These are phyloP conservation scores for Candida neerlandica DNA, from an alignment of 1,139 yeast species.

Conservation along the genomic window DNA sequence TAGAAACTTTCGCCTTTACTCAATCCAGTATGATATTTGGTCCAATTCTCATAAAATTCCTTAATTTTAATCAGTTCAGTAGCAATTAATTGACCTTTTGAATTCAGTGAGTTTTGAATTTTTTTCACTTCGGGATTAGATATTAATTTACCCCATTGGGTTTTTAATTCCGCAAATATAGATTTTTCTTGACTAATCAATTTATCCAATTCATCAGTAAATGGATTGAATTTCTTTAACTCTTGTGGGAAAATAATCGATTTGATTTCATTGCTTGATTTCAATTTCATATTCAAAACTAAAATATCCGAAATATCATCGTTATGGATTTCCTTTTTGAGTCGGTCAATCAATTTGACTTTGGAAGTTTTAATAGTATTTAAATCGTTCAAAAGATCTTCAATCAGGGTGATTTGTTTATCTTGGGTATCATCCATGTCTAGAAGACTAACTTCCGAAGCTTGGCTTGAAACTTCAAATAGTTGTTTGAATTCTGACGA, in stretches of 20 bases:
- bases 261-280: slow-evolving; percentile 58
- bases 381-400: slow-evolving; percentile 49
- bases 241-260: slow-evolving; percentile 69
- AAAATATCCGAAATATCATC: slow-evolving; percentile 87
- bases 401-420: slow-evolving; percentile 41
- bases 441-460: slow-evolving; percentile 50
- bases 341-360: slow-evolving; percentile 56
- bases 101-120: slow-evolving; percentile 37
- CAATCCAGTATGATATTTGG: slow-evolving; percentile 58
- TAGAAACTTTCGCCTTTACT: slow-evolving; percentile 68
- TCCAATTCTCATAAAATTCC: slow-evolving; percentile 61
- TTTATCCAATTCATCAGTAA: slow-evolving; percentile 65
- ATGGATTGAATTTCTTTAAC: slow-evolving; percentile 74
- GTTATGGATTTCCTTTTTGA: slow-evolving; percentile 70
- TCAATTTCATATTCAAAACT: slow-evolving; percentile 64
- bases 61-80: slow-evolving; percentile 41
- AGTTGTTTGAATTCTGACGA: slow-evolving; percentile 35
- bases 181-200: slow-evolving; percentile 65
- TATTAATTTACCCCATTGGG: slow-evolving; percentile 58
- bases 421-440: slow-evolving; percentile 57
- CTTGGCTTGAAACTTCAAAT: slow-evolving; percentile 23
- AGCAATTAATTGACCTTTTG: slow-evolving; percentile 24
- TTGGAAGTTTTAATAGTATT: slow-evolving; percentile 60
- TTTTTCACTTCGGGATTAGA: slow-evolving; percentile 46
- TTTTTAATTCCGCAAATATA: slow-evolving; percentile 58